Conservation (phyloP, 2,329 filamentous ascomycete genomes). For the Pseudocercospora macadamiae region DNA sequence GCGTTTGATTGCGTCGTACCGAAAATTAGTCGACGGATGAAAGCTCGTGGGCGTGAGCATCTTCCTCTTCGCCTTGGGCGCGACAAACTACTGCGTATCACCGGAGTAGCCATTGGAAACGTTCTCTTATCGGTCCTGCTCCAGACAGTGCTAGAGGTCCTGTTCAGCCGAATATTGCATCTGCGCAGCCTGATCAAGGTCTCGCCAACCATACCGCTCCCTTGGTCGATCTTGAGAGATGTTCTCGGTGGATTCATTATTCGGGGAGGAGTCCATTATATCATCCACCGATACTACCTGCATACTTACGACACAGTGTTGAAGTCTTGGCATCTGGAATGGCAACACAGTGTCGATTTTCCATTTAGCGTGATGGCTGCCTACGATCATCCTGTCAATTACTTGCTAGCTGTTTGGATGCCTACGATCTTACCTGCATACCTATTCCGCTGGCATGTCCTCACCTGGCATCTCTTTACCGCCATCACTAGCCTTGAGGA, state of each 20-base stretch:
- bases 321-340: conserved; percentile 50
- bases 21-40: conserved; percentile 68
- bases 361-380: conserved; percentile 66
- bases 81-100: conserved; percentile 52
- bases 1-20: conserved; percentile 73
- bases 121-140: conserved; percentile 55
- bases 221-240: conserved; percentile 63
- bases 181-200: conserved; percentile 61
- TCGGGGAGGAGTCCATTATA: conserved; percentile 71
- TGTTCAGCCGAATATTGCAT: conserved; percentile 57
- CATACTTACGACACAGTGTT: conserved; percentile 53
- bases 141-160: conserved; percentile 60
- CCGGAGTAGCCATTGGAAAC: conserved; percentile 60
- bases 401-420: conserved; percentile 65
- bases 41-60: conserved; percentile 62
- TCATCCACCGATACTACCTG: conserved; percentile 68
- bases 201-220: conserved; percentile 59
- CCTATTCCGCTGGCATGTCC: conserved; percentile 68
- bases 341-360: conserved; percentile 61
- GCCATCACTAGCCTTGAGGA: conserved; percentile 68
- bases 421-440: conserved; percentile 68
- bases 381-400: conserved; percentile 69
- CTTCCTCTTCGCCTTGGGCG: conserved; percentile 50
- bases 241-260: conserved; percentile 56
- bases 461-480: conserved; percentile 71